Percentiles rank a stretch among this genome's conserved stretches.
Conservation (phyloP, 208 protist species). For the Porcisia hertigi region DNA sequence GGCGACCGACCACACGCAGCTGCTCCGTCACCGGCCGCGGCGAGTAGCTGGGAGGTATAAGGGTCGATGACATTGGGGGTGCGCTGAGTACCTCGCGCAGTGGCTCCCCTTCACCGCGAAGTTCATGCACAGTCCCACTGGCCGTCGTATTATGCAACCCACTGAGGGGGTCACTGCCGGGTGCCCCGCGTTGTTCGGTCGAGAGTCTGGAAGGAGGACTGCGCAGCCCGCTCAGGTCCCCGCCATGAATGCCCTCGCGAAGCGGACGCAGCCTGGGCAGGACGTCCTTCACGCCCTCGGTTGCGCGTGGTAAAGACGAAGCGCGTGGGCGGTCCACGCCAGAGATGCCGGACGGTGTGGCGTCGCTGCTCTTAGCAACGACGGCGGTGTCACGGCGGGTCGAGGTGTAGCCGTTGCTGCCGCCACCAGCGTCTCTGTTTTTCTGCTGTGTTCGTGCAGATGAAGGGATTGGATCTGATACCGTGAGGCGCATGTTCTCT, state of each 20-base stretch:
- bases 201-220: conserved; percentile 2
- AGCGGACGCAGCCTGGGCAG: conserved; percentile 23
- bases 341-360: not conserved
- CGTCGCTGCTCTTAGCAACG: not conserved
- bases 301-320: conserved; percentile 20
- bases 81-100: conserved; percentile 6
- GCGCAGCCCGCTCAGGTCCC: not conserved
- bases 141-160: not conserved
- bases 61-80: not conserved
- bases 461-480: conserved; percentile 10
- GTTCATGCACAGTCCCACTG: not conserved
- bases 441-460: conserved; percentile 4
- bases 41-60: conserved; percentile 3
- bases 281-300: conserved; percentile 21
- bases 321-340: conserved; percentile 16
- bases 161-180: not conserved
- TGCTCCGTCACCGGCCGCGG: conserved; percentile 6
- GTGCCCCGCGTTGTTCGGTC: not conserved
- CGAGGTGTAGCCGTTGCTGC: not conserved
- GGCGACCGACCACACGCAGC: not conserved
- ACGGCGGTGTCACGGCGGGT: not conserved
- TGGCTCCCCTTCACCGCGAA: not conserved
- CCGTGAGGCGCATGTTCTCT: conserved; percentile 13
- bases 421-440: not conserved
- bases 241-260: not conserved